Conservation (phyloP, 2,329 filamentous ascomycete genomes). For the Colletotrichum magnum region DNA sequence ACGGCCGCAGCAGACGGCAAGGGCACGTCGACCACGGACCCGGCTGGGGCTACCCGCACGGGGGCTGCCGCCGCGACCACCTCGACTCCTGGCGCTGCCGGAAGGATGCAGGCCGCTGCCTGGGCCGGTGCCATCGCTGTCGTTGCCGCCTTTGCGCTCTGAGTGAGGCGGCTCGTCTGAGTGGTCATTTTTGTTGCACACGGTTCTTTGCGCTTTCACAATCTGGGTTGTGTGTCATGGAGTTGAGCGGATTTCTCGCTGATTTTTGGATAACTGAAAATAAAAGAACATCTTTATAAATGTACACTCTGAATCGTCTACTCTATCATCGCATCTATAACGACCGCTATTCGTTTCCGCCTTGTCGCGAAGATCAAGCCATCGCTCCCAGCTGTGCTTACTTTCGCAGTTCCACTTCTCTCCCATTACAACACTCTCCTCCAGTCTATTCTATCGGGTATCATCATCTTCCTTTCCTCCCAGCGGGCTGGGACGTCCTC, state of each 20-base stretch:
- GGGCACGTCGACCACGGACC: background rate
- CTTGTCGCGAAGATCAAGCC: background rate
- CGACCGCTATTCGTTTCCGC: too few relatives aligned
- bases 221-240: background rate
- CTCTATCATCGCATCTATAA: background rate
- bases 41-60: slow-evolving; percentile 21
- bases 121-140: slow-evolving; percentile 50
- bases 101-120: slow-evolving; percentile 45
- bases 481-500: slow-evolving; percentile 1
- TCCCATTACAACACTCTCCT: background rate
- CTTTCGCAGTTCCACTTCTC: too few relatives aligned
- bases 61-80: slow-evolving; percentile 35
- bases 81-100: slow-evolving; percentile 43
- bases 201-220: background rate
- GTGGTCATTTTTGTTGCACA: background rate
- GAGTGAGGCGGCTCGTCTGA: slow-evolving; percentile 18
- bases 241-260: background rate
- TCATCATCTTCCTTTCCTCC: slow-evolving; percentile 11
- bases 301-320: slow-evolving; percentile 2
- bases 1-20: background rate
- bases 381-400: background rate
- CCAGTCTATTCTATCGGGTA: slow-evolving; percentile 31
- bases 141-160: slow-evolving; percentile 50
- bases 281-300: background rate
- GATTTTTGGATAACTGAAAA: background rate